phyloP scores from a whole-genome alignment of 1,284 basidiomycete species.

The Schizophyllum amplum region DNA sequence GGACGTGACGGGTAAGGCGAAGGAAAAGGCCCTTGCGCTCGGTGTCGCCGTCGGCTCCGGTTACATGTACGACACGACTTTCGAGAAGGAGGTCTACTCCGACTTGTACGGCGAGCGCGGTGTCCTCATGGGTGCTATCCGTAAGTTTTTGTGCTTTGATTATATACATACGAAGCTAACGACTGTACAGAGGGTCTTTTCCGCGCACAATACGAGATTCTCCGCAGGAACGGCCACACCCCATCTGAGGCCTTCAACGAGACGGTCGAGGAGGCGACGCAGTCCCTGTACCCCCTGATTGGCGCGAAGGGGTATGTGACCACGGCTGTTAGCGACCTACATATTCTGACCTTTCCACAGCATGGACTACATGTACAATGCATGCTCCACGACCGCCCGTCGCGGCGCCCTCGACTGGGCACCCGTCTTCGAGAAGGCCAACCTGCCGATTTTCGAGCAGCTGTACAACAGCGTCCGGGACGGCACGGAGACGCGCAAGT shows the following conservation, averaged over 20 bases:
- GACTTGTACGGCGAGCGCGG: slow-evolving; percentile 99
- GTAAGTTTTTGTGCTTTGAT: slow-evolving; percentile 34
- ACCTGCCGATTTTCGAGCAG: slow-evolving; percentile 88
- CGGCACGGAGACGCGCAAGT: slow-evolving; percentile 95
- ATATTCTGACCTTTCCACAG: slow-evolving; percentile 27
- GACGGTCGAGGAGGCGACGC: slow-evolving; percentile 98
- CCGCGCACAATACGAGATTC: slow-evolving; percentile 98
- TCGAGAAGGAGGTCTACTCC: slow-evolving; percentile 99
- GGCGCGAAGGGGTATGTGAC: slow-evolving; percentile 78
- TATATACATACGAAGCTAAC: slow-evolving; percentile 12
- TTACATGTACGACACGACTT: slow-evolving; percentile 98
- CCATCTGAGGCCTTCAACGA: slow-evolving; percentile 99
- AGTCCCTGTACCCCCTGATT: slow-evolving; percentile 96
- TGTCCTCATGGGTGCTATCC: slow-evolving; percentile 99
- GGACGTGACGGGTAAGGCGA: slow-evolving; percentile 95
- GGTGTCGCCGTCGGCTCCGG: slow-evolving; percentile 95
- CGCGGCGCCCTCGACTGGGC: slow-evolving; percentile 99
- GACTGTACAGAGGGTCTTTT: slow-evolving; percentile 82
- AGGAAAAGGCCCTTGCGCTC: slow-evolving; percentile 94
- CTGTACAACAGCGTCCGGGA: slow-evolving; percentile 93
- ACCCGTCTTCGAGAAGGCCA: slow-evolving; percentile 93
- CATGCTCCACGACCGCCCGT: slow-evolving; percentile 98
- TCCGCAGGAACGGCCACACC: slow-evolving; percentile 95
- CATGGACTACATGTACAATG: slow-evolving; percentile 99
- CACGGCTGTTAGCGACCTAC: slow-evolving; percentile 2